These are phyloP conservation scores for Kuraishia piskuri DNA, from an alignment of 805 yeast species.

Conservation along the genomic window DNA sequence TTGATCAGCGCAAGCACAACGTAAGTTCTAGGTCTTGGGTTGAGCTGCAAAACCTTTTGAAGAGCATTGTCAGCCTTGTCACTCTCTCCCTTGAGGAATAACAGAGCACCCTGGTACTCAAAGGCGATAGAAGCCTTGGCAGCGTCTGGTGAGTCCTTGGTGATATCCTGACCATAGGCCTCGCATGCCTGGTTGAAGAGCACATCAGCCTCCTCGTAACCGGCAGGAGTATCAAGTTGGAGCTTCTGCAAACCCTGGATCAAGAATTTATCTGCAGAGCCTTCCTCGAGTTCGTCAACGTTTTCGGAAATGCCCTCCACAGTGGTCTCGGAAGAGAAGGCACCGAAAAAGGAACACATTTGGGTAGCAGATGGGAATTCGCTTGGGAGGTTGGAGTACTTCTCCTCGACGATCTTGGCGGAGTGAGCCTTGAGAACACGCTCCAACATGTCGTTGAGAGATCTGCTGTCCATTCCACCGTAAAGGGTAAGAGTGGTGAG, in stretches of 20 bases:
- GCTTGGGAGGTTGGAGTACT: constrained; percentile 39
- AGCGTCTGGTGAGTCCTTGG: constrained; percentile 27
- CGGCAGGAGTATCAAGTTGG: constrained; percentile 39
- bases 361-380: constrained; percentile 79
- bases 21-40: constrained; percentile 76
- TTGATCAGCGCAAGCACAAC: constrained; percentile 73
- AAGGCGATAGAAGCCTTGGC: constrained; percentile 56
- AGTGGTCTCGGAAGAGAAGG: constrained; percentile 55
- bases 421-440: constrained; percentile 79
- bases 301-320: constrained; percentile 38
- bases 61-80: constrained; percentile 56
- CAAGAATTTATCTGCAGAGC: constrained; percentile 57
- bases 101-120: constrained; percentile 78
- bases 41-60: constrained; percentile 52
- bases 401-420: constrained; percentile 57
- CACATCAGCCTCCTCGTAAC: constrained; percentile 54
- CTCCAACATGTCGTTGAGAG: constrained; percentile 75
- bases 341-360: constrained; percentile 77
- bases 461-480: constrained; percentile 59
- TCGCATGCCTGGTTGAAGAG: constrained; percentile 51
- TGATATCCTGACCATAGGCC: constrained; percentile 21
- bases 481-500: constrained; percentile 80
- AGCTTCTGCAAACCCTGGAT: constrained; percentile 52
- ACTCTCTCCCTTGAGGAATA: constrained; percentile 71
- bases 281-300: constrained; percentile 40